phyloP scores from a whole-genome alignment of 345 rosid genomes.

The Arabidopsis arenosa region DNA sequence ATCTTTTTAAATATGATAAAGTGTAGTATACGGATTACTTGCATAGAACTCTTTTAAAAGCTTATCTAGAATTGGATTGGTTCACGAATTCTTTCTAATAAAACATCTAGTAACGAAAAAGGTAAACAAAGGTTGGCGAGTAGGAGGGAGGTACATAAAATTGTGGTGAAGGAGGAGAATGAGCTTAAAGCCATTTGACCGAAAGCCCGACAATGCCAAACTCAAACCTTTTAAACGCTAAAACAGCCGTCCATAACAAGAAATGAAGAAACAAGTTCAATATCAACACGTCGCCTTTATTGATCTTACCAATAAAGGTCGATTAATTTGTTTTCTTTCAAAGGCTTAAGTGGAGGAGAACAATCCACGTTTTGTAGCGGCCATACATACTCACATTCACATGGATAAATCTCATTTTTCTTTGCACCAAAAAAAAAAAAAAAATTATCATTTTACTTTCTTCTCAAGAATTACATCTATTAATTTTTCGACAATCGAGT shows the following conservation, averaged over 20 bases:
- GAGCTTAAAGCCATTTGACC: conserved; percentile 32
- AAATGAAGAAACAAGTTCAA: conserved; percentile 18
- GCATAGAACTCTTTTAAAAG: background rate
- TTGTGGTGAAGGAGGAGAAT: conserved; percentile 25
- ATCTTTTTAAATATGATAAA: background rate
- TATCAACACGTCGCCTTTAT: conserved; percentile 41
- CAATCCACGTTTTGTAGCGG: background rate
- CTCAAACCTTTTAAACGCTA: conserved; percentile 11
- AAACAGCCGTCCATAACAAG: conserved; percentile 33
- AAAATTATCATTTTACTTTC: background rate
- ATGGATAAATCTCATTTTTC: conserved; percentile 8
- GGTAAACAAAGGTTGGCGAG: conserved; percentile 36
- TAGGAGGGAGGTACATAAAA: conserved; percentile 25
- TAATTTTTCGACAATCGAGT: conserved; percentile 35
- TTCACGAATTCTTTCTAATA: conserved; percentile 1
- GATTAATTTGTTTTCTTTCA: background rate
- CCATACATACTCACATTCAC: background rate
- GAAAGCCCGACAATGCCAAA: conserved; percentile 39
- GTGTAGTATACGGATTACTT: background rate
- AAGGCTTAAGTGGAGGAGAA: conserved; percentile 5
- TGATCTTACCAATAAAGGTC: conserved; percentile 31
- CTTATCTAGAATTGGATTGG: conserved; percentile 3
- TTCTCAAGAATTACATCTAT: conserved; percentile 35
- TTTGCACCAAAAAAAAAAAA: background rate
- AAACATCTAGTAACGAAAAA: conserved; percentile 1